Conservation (phyloP, 257 asterid genomes). For the Solanum pennellii region DNA sequence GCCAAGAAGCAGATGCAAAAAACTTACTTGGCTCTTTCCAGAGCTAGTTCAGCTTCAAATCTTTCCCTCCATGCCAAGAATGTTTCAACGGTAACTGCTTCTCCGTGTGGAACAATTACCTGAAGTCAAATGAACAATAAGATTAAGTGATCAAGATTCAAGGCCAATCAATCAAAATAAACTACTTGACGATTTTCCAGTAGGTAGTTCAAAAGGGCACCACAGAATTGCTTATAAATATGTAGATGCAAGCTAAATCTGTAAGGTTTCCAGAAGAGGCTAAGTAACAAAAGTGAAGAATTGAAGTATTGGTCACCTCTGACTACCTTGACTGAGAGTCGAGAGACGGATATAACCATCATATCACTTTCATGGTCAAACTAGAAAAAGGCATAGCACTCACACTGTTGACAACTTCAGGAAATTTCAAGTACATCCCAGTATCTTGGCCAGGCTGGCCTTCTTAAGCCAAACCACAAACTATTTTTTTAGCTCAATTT, state of each 20-base stretch:
- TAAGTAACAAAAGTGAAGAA: neutral
- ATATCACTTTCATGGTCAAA: neutral
- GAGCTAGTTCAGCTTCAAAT: constrained; percentile 97
- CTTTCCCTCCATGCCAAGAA: constrained; percentile 98
- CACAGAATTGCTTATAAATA: neutral
- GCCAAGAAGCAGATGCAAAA: constrained; percentile 4
- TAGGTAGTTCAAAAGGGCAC: neutral
- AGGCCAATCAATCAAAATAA: neutral
- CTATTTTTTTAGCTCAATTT: neutral
- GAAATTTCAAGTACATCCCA: neutral
- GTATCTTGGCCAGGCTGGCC: neutral
- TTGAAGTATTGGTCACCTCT: neutral
- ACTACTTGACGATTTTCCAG: neutral
- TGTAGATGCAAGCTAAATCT: neutral
- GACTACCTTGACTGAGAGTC: neutral
- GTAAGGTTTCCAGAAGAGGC: neutral
- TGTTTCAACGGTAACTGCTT: constrained; percentile 84
- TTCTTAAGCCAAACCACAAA: neutral
- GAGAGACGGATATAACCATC: neutral
- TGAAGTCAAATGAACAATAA: constrained; percentile 22
- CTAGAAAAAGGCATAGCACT: neutral
- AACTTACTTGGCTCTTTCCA: constrained; percentile 95
- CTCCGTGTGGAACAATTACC: constrained; percentile 95
- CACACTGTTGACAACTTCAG: neutral
- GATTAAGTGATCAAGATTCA: neutral